A percentile compares a stretch with the other conserved stretches of the same genome.
These are phyloP conservation scores for Neopestalotiopsis sp. DNA, from an alignment of 2,329 filamentous ascomycete genomes.

Conservation along the genomic window DNA sequence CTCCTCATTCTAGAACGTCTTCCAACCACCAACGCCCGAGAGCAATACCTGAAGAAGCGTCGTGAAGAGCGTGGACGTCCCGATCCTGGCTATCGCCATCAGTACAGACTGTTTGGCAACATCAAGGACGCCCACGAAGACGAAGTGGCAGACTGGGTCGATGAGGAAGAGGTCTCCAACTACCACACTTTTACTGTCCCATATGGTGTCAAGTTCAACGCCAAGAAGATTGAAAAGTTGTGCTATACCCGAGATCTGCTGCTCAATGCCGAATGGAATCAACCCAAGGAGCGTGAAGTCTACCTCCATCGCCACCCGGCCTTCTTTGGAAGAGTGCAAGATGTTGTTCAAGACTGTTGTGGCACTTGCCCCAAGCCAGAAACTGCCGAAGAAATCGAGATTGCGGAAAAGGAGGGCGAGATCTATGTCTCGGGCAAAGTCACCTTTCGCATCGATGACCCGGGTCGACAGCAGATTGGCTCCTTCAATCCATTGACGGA, in stretches of 20 bases:
- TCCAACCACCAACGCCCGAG: constrained; percentile 70
- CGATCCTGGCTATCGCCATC: constrained; percentile 45
- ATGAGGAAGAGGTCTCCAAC: constrained; percentile 75
- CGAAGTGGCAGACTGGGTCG: constrained; percentile 83
- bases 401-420: constrained; percentile 74
- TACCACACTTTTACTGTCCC: constrained; percentile 80
- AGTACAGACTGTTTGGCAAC: constrained; percentile 63
- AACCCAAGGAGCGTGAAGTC: constrained; percentile 73
- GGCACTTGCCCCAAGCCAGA: constrained; percentile 74
- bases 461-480: constrained; percentile 71
- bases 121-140: constrained; percentile 80
- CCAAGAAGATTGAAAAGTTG: constrained; percentile 79
- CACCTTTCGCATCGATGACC: constrained; percentile 78
- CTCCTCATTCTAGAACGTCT: constrained; percentile 81
- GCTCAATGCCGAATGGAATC: constrained; percentile 88
- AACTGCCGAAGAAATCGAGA: constrained; percentile 73
- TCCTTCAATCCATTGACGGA: constrained; percentile 82
- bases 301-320: constrained; percentile 84
- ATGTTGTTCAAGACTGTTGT: constrained; percentile 82
- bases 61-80: constrained; percentile 76
- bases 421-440: constrained; percentile 78
- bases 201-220: constrained; percentile 65
- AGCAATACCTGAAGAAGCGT: constrained; percentile 72
- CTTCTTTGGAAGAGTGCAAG: constrained; percentile 78
- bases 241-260: constrained; percentile 82